Evolutionary conservation across 1,284 basidiomycete genomes (phyloP), one percentile per base, ranked within the genome.

Genomic region (Boletus semigastroideus): DNA sequence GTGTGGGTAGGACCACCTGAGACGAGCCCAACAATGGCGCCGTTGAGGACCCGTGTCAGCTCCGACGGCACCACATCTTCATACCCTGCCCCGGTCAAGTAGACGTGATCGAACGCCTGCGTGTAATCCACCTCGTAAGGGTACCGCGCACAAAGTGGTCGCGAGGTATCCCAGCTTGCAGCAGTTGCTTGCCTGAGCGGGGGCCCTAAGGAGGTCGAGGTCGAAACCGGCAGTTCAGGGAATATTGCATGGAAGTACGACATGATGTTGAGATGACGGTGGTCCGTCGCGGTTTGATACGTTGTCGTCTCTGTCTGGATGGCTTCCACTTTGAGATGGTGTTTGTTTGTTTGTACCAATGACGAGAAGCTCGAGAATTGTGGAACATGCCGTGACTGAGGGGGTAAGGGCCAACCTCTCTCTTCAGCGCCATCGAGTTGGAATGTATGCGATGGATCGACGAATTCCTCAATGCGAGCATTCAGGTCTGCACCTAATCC

Each of bases 401-500:
- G 67, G 6, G 53, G 59, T 52, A 28, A 19, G 8, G 52, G 61
- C 66, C 56, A 72, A 5, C 52, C 55, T 43, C 43, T 59, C 20
- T 65, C 65, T 28, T 57, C 53, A 2, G 42, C 13, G 4, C 56
- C 57, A 14, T 56, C 55, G 2, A 69, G 51, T 12, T 63, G 53
- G 25, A 69, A 68, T 4, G 60, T 50, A 49, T 75, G 69, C 4
- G 64, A 89, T 0, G 93, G 85, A 43, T 80, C 74, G 1, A 86
- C 71, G 16, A 86, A 71, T 2, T 77, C 78, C 64, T 94, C 86
- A 42, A 98, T 84, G 55, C 80, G 80, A 3, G 69, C 67, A 11
- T 86, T 79, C 4, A 99, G 72, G 59, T 97, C 92, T 17, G 86
- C 87, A 2, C 96, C 96, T 2, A 98, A 82, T 2, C 96, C 96